Base-by-base conservation (phyloP, 495 filamentous ascomycete genomes). In the Penicillium herquei region DNA sequence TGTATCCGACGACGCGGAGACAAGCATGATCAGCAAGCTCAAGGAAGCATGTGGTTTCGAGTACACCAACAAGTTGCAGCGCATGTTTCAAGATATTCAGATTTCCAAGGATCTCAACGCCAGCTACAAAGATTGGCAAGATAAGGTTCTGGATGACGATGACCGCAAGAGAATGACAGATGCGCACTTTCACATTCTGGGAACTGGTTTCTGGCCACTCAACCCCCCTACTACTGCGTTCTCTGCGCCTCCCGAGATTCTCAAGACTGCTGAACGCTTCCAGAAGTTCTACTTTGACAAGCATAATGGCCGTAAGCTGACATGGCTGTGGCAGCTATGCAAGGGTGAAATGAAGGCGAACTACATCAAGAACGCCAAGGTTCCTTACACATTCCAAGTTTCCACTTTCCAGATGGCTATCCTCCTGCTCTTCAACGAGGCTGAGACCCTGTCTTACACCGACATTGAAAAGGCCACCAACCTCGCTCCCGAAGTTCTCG, bases 61-160 rank as follows among this genome's bases (percentile, higher is more conserved):
- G 69, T 99, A 99, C 69, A 99, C 94, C 59, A 98, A 98, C 78
- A 98, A 97, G 72, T 78, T 99, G 46, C 94, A 98, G 76, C 92
- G 95, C 64, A 99, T 99, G 94, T 98, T 98, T 82, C 92, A 97
- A 68, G 94, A 99, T 63, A 98, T 99, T 75, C 94, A 97, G 69
- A 94, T 96, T 49, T 97, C 92, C 62, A 95, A 96, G 70, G 95
- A 98, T 74, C 85, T 99, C 49, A 98, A 99, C 71, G 79, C 81
- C 35, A 82, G 82, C 35, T 98, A 93, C 81, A 87, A 87, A 67
- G 85, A 86, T 33, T 90, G 80, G 77, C 76, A 83, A 37, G 75
- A 81, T 14, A 81, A 81, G 56, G 77, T 80, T 7, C 70, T 89
- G 3, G 82, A 88, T 33, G 83, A 83, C 30, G 77, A 83, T 13